Percentiles rank a stretch among this genome's conserved stretches.
Conservation (phyloP, 306 rosid species). For the Rubus idaeus region DNA sequence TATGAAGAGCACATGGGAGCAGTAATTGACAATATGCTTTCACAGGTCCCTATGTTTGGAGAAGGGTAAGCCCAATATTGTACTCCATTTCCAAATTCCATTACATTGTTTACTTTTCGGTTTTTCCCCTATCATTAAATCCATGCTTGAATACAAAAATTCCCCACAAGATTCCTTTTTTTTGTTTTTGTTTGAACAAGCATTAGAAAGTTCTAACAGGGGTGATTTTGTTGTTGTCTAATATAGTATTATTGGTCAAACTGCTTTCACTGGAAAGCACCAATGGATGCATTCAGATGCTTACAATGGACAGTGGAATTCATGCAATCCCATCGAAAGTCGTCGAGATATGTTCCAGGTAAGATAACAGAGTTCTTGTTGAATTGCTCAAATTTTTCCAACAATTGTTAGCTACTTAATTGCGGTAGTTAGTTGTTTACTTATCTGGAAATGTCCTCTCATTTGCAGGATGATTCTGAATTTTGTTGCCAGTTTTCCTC, state of each 20-base stretch:
- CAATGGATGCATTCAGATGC: constrained; percentile 66
- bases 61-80: constrained; percentile 61
- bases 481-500: constrained; percentile 53
- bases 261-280: constrained; percentile 68
- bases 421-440: neutral
- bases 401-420: neutral
- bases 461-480: constrained; percentile 47
- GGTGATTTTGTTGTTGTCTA: constrained; percentile 28
- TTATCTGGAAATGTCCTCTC: constrained; percentile 15
- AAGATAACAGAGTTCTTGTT: neutral
- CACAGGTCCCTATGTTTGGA: constrained; percentile 61
- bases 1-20: constrained; percentile 53
- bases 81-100: neutral
- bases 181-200: neutral
- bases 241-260: constrained; percentile 66
- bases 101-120: neutral
- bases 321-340: constrained; percentile 23
- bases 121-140: neutral
- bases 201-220: neutral
- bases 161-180: neutral
- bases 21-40: constrained; percentile 46
- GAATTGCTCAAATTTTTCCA: neutral
- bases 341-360: constrained; percentile 43
- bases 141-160: neutral
- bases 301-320: constrained; percentile 38